Evolutionary conservation across 306 rosid species (phyloP).

Genomic region (Canavalia gladiata): DNA sequence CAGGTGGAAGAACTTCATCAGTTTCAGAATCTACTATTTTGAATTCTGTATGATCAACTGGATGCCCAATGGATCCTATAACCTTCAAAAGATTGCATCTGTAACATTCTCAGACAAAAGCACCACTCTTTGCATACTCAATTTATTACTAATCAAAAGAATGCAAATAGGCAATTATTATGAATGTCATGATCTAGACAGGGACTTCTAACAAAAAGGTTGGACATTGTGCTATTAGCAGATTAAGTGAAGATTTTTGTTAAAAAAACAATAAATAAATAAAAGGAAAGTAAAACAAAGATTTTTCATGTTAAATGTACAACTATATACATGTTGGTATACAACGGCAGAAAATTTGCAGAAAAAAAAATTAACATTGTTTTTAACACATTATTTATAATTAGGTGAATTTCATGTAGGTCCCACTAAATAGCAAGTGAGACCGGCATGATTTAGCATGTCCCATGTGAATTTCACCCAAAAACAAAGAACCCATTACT

Average conservation of each 20-base stretch:
- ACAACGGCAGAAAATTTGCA: background rate
- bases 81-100: slow-evolving; percentile 77
- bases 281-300: background rate
- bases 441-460: background rate
- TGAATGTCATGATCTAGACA: slow-evolving; percentile 19
- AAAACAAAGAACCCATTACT: background rate
- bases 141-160: slow-evolving; percentile 16
- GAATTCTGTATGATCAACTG: slow-evolving; percentile 74
- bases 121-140: slow-evolving; percentile 47
- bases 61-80: slow-evolving; percentile 94
- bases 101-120: slow-evolving; percentile 58
- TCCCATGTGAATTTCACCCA: background rate
- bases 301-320: slow-evolving; percentile 14
- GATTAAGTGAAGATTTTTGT: background rate
- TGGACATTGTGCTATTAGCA: slow-evolving; percentile 31
- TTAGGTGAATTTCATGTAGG: background rate
- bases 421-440: background rate
- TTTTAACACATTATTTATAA: background rate
- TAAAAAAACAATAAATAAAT: background rate
- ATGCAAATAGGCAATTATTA: slow-evolving; percentile 14
- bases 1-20: slow-evolving; percentile 76
- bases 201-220: background rate
- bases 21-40: slow-evolving; percentile 80
- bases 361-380: background rate
- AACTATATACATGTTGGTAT: background rate